phyloP scores from a whole-genome alignment of 139 green algal species.

The Diplosphaera chodatii region DNA sequence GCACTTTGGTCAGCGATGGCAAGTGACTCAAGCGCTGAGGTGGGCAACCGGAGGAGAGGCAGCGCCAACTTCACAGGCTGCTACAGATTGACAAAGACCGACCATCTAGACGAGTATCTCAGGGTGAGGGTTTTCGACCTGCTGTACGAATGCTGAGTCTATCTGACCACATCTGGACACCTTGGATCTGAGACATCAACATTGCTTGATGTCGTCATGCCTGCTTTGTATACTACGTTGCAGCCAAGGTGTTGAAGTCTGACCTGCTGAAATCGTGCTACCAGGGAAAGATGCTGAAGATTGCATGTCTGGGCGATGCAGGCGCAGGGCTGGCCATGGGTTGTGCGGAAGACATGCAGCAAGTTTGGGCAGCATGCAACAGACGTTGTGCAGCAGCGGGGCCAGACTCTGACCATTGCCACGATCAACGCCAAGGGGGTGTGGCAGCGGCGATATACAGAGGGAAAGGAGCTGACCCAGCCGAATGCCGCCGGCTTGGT shows the following conservation, averaged over 20 bases:
- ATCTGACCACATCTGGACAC: too few relatives aligned
- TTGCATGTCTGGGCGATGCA: too few relatives aligned
- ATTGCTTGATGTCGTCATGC: too few relatives aligned
- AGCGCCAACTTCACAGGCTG: constrained; percentile 6
- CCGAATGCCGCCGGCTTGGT: neutral
- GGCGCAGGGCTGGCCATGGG: constrained; percentile 11
- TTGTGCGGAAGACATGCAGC: neutral
- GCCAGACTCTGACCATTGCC: neutral
- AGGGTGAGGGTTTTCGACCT: too few relatives aligned
- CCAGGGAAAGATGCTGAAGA: too few relatives aligned
- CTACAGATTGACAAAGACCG: constrained; percentile 5
- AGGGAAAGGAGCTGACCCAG: constrained; percentile 2
- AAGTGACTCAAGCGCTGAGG: neutral
- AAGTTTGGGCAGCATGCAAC: constrained; percentile 10
- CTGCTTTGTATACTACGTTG: too few relatives aligned
- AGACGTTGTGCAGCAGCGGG: constrained; percentile 8
- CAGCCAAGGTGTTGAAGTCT: too few relatives aligned
- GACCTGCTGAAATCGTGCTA: too few relatives aligned
- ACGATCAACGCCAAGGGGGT: constrained; percentile 12
- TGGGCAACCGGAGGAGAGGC: neutral
- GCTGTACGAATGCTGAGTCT: too few relatives aligned
- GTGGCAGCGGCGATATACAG: neutral
- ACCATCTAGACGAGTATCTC: constrained; percentile 8
- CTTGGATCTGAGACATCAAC: too few relatives aligned
- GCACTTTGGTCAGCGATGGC: neutral